Base-by-base conservation (phyloP, 2,329 filamentous ascomycete species). In the Bipolaris bicolor region DNA sequence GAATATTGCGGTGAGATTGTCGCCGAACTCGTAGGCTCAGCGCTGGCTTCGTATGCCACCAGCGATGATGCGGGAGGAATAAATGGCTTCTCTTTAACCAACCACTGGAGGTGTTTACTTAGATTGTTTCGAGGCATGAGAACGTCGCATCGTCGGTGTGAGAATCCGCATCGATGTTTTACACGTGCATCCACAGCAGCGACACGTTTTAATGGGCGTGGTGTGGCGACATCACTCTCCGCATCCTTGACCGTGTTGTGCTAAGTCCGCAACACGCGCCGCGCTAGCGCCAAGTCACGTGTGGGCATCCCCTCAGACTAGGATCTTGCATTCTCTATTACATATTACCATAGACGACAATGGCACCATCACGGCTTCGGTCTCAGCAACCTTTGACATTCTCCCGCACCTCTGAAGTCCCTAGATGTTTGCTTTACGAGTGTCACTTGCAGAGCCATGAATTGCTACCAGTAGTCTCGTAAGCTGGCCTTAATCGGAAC, bases 111-210 rank as follows among this genome's bases (percentile, higher is more conserved):
- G 63, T 83, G 80, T 67, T 77, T 76, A 58, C 68, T 72, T 60
- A 83, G 71, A 62, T 83, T 83, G 69, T 83, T 76, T 64, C 69
- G 65, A 76, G 80, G 81, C 80, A 82, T 82, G 52, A 70, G 69
- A 64, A 64, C 59, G 65, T 65, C 60, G 65, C 73, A 73, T 72
- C 49, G 49, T 72, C 48, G 26, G 50, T 13, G n/a, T 46, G 5
- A 22, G 45, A 44, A 55, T 61, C 61, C 41, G 55, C 70, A 70
- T 68, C 50, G 58, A 60, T 61, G 52, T 49, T 65, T 52, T 58
- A 64, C 64, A 63, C 66, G 70, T 70, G 53, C 18, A 44, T 60
- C 58, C 49, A 57, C 61, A 64, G 55, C 43, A n/a, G 51, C 49
- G 4, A 44, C 45, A 24, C 41, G 43, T 44, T 56, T 47, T 57